Conservation (phyloP, 768 basidiomycete species). For the Lentinula sp. region DNA sequence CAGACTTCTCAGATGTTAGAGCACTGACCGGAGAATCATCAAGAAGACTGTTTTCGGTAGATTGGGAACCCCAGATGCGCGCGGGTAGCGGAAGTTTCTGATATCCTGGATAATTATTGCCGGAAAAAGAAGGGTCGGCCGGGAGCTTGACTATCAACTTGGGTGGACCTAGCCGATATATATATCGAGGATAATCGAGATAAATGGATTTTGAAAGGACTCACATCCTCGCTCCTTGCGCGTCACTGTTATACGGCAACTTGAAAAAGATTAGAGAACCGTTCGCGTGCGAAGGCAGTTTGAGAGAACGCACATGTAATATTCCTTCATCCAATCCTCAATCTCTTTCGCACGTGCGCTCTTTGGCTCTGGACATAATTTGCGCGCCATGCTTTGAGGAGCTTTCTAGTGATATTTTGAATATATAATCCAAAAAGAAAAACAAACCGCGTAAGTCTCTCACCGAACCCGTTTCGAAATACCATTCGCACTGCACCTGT, state of each 20-base stretch:
- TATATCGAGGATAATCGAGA: background rate
- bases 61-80: background rate
- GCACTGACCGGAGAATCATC: background rate
- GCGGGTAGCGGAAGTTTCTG: background rate
- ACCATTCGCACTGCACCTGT: background rate
- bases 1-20: background rate
- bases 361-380: background rate
- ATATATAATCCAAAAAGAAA: background rate
- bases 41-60: background rate
- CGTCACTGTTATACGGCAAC: background rate
- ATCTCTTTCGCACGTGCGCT: background rate
- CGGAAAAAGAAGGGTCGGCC: background rate
- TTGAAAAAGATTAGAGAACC: background rate
- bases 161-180: background rate
- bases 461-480: background rate
- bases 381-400: background rate
- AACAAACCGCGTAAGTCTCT: background rate
- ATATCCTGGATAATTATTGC: background rate
- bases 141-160: background rate
- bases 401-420: background rate
- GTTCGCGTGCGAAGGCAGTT: background rate
- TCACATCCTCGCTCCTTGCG: background rate
- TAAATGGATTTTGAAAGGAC: background rate
- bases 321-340: background rate
- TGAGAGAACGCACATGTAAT: background rate